These are phyloP conservation scores for Rhizopogon parksii DNA, from an alignment of 1,284 basidiomycete species.

Conservation along the genomic window DNA sequence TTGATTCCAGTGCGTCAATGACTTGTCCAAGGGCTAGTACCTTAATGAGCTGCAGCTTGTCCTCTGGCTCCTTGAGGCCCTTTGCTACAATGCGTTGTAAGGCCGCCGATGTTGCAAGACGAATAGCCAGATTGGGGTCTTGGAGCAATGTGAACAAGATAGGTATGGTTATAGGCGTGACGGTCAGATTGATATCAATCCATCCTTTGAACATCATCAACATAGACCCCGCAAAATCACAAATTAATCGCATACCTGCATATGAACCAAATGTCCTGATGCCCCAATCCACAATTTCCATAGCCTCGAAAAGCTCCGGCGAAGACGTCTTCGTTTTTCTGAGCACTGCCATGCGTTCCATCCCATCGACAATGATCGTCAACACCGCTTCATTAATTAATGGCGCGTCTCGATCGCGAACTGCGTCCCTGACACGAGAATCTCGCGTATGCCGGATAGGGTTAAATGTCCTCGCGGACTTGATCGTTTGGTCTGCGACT, in stretches of 20 bases:
- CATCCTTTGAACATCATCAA: constrained; percentile 55
- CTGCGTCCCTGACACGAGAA: constrained; percentile 79
- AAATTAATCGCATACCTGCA: constrained; percentile 65
- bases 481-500: constrained; percentile 86
- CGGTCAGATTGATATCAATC: constrained; percentile 96
- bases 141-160: constrained; percentile 83
- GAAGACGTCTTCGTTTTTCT: constrained; percentile 44
- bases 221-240: constrained; percentile 9
- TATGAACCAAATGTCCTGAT: constrained; percentile 90
- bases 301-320: constrained; percentile 52
- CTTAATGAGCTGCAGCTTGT: constrained; percentile 88
- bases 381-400: constrained; percentile 85
- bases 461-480: constrained; percentile 71
- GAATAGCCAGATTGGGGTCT: constrained; percentile 72
- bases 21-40: constrained; percentile 83
- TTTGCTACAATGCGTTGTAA: constrained; percentile 83
- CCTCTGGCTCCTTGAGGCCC: constrained; percentile 86
- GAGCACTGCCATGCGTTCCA: constrained; percentile 51
- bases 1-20: constrained; percentile 71
- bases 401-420: constrained; percentile 83
- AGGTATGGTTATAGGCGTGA: constrained; percentile 85
- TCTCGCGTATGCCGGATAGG: constrained; percentile 72
- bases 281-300: constrained; percentile 85
- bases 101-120: constrained; percentile 77
- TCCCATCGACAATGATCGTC: constrained; percentile 73